Evolutionary conservation across 257 asterid genomes (phyloP), one percentile per base, ranked within the genome.

Genomic region (Jasminum sambac): DNA sequence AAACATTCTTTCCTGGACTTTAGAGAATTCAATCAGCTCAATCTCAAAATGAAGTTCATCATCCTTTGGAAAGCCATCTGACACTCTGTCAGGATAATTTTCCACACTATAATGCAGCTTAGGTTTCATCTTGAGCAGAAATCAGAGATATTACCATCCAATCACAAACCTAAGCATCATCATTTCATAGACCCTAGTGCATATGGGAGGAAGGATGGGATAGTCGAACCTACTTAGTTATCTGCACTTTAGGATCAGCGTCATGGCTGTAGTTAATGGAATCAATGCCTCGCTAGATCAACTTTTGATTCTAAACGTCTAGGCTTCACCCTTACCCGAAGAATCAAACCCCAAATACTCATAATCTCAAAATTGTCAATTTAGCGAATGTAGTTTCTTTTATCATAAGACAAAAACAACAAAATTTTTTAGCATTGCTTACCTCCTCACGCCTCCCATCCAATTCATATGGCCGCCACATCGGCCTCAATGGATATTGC

Each of bases 1-100:
- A n/a, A 74, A 70, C 24, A 80, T 69, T 50, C 94, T 83, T 89
- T 81, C 99, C 99, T 95, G 89, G 83, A 83, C 89, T 88, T 95
- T 95, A 44, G 92, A 81, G 81, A 88, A 95, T 66, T 89, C 98
- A 74, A 94, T 88, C 77, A 91, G 63, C 84, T 91, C 98, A 68
- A 89, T 89, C 87, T 93, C 98, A 80, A 89, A 89, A 86, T 95
- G 98, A 87, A 95, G 97, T 79, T 88, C 96, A 36, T 78, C 84
- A 74, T 91, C 95, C 88, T 88, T 95, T 36, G 98, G 99, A 77
- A 95, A 95, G 78, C 85, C 83, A 65, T 89, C 94, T 2, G 89
- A 67, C 67, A 78, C 91, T 50, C 88, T 70, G 76, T 88, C 81
- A 6, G 97, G 99, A 79, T 98, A 95, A 80, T 83, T 86, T 72